A percentile compares a stretch with the other conserved stretches of the same genome.
phyloP scores from a whole-genome alignment of 176 grass and related monocot genomes.

The Oryza punctata region DNA sequence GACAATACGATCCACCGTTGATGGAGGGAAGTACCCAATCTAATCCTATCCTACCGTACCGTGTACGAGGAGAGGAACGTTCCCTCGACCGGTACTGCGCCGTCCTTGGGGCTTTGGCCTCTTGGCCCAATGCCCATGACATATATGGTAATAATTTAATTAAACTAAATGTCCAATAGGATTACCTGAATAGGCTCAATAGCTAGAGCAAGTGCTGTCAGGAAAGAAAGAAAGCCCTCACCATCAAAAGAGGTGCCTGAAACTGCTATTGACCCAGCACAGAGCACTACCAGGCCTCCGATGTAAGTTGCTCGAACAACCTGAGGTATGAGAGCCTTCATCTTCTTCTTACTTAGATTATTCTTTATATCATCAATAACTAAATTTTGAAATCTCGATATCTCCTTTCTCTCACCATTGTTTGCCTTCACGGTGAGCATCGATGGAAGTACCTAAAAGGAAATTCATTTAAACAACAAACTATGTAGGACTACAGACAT shows the following conservation, averaged over 20 bases:
- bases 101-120: too few relatives aligned
- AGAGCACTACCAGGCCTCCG: conserved; percentile 56
- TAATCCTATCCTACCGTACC: too few relatives aligned
- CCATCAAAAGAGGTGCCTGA: conserved; percentile 55
- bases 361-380: conserved; percentile 49
- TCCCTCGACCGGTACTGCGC: too few relatives aligned
- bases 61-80: too few relatives aligned
- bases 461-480: conserved; percentile 24
- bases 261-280: conserved; percentile 58
- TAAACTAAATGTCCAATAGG: neutral
- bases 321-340: conserved; percentile 80
- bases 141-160: conserved; percentile 19
- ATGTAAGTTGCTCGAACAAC: conserved; percentile 63
- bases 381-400: conserved; percentile 62
- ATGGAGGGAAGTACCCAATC: too few relatives aligned
- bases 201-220: conserved; percentile 65
- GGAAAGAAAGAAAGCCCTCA: conserved; percentile 63
- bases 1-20: too few relatives aligned
- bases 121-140: too few relatives aligned
- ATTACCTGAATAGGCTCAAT: conserved; percentile 79
- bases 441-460: conserved; percentile 63
- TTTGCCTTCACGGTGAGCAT: conserved; percentile 81
- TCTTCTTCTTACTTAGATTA: conserved; percentile 73
- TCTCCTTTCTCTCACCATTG: conserved; percentile 69
- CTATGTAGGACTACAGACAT: conserved; percentile 37